Percentiles rank a stretch among this genome's conserved stretches.
These are phyloP conservation scores for Hymenoscyphus fructigenus DNA, from an alignment of 2,329 filamentous ascomycete genomes.

Conservation along the genomic window DNA sequence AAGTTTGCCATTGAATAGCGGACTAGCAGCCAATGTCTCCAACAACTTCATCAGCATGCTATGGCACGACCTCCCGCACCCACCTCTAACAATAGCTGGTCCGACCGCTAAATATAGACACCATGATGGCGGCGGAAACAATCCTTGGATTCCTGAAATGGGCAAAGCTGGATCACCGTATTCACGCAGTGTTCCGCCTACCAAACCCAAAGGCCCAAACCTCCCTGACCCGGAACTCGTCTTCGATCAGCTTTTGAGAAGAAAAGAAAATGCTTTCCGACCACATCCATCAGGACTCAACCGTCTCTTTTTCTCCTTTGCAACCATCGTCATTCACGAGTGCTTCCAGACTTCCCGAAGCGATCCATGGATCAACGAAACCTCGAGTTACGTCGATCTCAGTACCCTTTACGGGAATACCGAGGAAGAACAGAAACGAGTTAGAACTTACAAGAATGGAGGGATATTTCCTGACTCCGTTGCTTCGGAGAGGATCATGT, in stretches of 20 bases:
- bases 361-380: conserved; percentile 46
- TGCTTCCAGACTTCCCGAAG: conserved; percentile 45
- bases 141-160: conserved; percentile 50
- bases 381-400: conserved; percentile 48
- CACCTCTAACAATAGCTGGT: conserved; percentile 46
- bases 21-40: conserved; percentile 47
- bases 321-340: conserved; percentile 48
- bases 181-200: conserved; percentile 44
- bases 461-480: conserved; percentile 45
- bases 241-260: conserved; percentile 45
- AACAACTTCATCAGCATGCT: conserved; percentile 53
- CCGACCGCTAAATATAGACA: conserved; percentile 45
- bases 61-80: conserved; percentile 53
- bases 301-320: conserved; percentile 47
- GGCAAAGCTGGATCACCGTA: conserved; percentile 52
- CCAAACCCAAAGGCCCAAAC: conserved; percentile 49
- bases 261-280: conserved; percentile 40
- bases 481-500: conserved; percentile 46
- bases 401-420: conserved; percentile 48
- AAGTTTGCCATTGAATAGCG: conserved; percentile 48
- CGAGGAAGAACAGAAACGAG: conserved; percentile 41
- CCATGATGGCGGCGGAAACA: conserved; percentile 47
- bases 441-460: conserved; percentile 45
- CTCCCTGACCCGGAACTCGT: conserved; percentile 49
- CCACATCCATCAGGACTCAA: conserved; percentile 47